A percentile compares a stretch with the other conserved stretches of the same genome.
Conservation (phyloP, 352 stramenopile species). For the Phytophthora capsici region DNA sequence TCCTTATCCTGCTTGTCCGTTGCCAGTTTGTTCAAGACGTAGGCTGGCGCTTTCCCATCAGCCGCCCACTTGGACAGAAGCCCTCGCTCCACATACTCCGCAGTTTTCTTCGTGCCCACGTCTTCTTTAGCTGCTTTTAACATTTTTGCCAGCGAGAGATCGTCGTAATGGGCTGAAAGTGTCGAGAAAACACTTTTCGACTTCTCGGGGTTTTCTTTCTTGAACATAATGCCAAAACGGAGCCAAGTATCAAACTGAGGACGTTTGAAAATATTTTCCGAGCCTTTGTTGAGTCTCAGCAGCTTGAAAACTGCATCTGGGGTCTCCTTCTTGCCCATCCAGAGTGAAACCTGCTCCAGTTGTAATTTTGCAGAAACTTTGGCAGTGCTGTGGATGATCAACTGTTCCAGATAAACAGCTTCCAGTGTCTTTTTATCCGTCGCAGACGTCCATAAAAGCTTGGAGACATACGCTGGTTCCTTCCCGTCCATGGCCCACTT, state of each 20-base stretch:
- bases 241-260: constrained; percentile 1
- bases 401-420: background rate
- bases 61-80: constrained; percentile 1
- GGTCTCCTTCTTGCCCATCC: background rate
- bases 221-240: background rate
- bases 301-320: constrained; percentile 7
- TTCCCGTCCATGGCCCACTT: constrained; percentile 3
- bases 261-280: constrained; percentile 1
- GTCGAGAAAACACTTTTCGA: background rate
- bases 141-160: background rate
- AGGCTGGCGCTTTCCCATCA: background rate
- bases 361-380: background rate
- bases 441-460: background rate
- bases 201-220: background rate
- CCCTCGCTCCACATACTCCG: background rate
- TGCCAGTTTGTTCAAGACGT: background rate
- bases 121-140: constrained; percentile 4
- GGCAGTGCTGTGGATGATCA: background rate
- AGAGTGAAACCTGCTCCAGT: background rate
- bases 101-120: background rate
- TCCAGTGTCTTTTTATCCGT: background rate
- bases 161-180: constrained; percentile 2
- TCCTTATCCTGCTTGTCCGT: background rate
- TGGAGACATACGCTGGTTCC: background rate
- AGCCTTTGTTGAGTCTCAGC: constrained; percentile 4